phyloP scores from a whole-genome alignment of 192 early-diverging fungal genomes.

The Obelidium mucronatum region DNA sequence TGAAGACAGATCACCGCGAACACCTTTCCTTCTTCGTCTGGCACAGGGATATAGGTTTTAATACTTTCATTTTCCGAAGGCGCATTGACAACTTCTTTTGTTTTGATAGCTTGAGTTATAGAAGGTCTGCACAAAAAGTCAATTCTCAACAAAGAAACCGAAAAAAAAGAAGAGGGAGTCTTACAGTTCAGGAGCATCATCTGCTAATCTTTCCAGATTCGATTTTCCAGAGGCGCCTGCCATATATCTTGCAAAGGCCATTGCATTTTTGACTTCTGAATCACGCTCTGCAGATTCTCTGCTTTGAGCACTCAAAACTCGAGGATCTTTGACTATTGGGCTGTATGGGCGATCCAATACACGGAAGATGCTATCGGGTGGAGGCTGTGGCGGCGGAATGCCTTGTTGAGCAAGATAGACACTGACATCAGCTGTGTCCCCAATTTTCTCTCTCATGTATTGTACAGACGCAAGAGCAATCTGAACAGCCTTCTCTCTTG shows the following conservation, averaged over 20 bases:
- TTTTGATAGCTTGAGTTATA: constrained; percentile 25
- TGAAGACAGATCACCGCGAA: constrained; percentile 44
- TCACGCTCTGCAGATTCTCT: neutral
- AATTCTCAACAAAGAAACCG: neutral
- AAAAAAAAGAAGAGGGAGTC: neutral
- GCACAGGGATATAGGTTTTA: constrained; percentile 45
- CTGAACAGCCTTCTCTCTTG: constrained; percentile 35
- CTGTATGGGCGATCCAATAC: constrained; percentile 19
- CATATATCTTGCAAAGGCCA: constrained; percentile 25
- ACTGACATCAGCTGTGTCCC: constrained; percentile 22
- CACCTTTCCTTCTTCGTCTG: constrained; percentile 38
- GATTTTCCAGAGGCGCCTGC: constrained; percentile 22
- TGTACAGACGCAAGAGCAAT: constrained; percentile 26
- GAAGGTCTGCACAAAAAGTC: neutral
- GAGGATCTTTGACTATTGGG: constrained; percentile 33
- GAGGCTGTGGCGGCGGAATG: neutral
- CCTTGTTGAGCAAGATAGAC: neutral
- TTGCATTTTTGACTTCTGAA: constrained; percentile 18
- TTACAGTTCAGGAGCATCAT: constrained; percentile 33
- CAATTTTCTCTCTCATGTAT: constrained; percentile 36
- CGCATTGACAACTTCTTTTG: constrained; percentile 25
- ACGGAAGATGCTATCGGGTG: neutral
- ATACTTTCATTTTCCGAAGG: constrained; percentile 14
- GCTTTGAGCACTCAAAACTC: constrained; percentile 3
- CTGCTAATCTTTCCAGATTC: constrained; percentile 17